These are phyloP conservation scores for Pseudozyma flocculosa DNA, from an alignment of 1,284 basidiomycete genomes.

Conservation along the genomic window DNA sequence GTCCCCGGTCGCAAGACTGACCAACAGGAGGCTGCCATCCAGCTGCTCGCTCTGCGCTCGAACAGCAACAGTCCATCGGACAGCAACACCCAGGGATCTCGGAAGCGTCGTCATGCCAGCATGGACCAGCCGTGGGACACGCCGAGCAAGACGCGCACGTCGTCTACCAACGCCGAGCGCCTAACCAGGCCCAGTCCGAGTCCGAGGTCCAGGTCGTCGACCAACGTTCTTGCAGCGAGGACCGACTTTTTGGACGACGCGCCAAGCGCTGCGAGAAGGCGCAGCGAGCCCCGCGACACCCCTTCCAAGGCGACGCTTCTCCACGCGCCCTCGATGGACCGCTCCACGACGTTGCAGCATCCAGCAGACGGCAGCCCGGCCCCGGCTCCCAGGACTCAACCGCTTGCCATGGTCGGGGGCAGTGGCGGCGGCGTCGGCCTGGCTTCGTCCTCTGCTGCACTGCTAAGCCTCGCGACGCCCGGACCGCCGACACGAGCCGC, in stretches of 20 bases:
- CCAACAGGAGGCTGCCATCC: slow-evolving; percentile 30
- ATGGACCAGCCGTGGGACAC: neutral
- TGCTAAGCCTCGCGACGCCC: slow-evolving; percentile 23
- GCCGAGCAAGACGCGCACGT: slow-evolving; percentile 4
- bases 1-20: slow-evolving; percentile 10
- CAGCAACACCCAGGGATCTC: slow-evolving; percentile 2
- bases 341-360: too few species aligned
- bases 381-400: slow-evolving; percentile 9
- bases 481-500: slow-evolving; percentile 8
- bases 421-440: neutral
- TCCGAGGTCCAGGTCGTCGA: slow-evolving; percentile 1
- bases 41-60: slow-evolving; percentile 31
- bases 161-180: neutral
- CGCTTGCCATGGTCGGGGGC: neutral
- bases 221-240: neutral
- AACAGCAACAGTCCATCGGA: slow-evolving; percentile 33
- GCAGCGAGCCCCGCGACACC: too few species aligned
- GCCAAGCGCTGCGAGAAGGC: too few species aligned
- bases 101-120: neutral
- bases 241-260: too few species aligned
- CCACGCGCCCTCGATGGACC: too few species aligned
- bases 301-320: too few species aligned
- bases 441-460: slow-evolving; percentile 9
- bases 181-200: neutral
- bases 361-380: slow-evolving; percentile 20